Evolutionary conservation across 345 rosid species (phyloP).

Genomic region (Populus simonii): DNA sequence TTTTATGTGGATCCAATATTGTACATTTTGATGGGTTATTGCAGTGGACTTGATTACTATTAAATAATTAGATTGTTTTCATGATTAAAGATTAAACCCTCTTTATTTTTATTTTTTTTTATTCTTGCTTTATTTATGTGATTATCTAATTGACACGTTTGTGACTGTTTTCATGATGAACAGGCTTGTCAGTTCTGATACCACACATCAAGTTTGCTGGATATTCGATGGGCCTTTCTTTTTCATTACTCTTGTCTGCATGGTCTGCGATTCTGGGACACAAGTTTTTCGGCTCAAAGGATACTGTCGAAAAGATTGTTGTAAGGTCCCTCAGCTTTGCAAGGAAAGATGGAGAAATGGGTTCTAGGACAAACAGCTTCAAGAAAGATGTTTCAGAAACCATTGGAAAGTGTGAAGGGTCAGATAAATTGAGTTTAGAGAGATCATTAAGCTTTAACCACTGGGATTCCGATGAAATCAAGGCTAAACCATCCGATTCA

Average conservation of each 20-base stretch:
- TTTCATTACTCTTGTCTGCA: slow-evolving; percentile 40
- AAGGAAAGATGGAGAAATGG: slow-evolving; percentile 25
- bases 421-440: slow-evolving; percentile 11
- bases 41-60: neutral
- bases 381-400: slow-evolving; percentile 26
- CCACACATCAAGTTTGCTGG: slow-evolving; percentile 14
- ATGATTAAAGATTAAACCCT: neutral
- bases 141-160: neutral
- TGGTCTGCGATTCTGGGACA: slow-evolving; percentile 39
- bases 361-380: slow-evolving; percentile 33
- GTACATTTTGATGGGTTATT: neutral
- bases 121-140: neutral
- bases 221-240: slow-evolving; percentile 46
- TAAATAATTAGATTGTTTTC: neutral
- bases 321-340: slow-evolving; percentile 32
- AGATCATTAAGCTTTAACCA: slow-evolving; percentile 41
- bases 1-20: neutral
- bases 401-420: slow-evolving; percentile 14
- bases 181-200: slow-evolving; percentile 7
- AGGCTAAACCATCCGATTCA: slow-evolving; percentile 9
- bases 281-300: slow-evolving; percentile 27
- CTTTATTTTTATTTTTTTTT: too few species aligned
- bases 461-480: slow-evolving; percentile 29
- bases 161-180: neutral
- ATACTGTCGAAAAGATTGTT: slow-evolving; percentile 27